Evolutionary conservation across 345 rosid species (phyloP), one percentile per base, ranked within the genome.

Genomic region (Cardamine occulta): DNA sequence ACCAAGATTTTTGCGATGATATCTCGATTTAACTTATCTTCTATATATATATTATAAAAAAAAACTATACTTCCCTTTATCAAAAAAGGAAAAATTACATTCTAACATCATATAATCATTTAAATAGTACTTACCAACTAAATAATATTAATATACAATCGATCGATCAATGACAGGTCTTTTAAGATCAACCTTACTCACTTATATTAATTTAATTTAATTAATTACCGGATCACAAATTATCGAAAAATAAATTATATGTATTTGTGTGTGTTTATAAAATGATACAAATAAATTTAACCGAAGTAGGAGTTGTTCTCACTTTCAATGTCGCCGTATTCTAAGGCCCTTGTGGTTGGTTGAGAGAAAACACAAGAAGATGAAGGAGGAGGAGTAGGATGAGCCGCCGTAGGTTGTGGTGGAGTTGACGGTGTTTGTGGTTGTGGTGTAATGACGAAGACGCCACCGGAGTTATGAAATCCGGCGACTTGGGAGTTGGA

Each of bases 291-390:
- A 60, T 40, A 79, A 57, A 45, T 45, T 80, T 82, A 91, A 66
- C 94, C 86, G 73, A 91, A 93, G 69, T 86, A 91, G 17, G 97
- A 76, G 74, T 84, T 82, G 80, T 91, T 85, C 59, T 88, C 91
- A 77, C 81, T 87, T 26, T 90, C 82, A 80, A 88, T 88, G 73
- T 82, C 77, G 77, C 81, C 85, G 62, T 83, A 94, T 72, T 87
- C 91, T 9, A 74, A 74, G 17, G 49, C 7, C 58, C 79, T 79
- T 74, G 79, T 51, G 55, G 79, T 79, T 47, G 75, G 82, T 54
- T 74, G 82, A 68, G 82, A 74, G 79, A 88, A 85, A 72, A 94
- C 79, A 32, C 90, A 80, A 37, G 85, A 72, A 64, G 82, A 23
- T 44, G 86, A 13, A 73, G 86, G 78, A 72, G 74, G 80, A n/a